Percentiles rank a stretch among this genome's conserved stretches.
These are phyloP conservation scores for Ilex aquifolium DNA, from an alignment of 257 asterid genomes.

Conservation along the genomic window DNA sequence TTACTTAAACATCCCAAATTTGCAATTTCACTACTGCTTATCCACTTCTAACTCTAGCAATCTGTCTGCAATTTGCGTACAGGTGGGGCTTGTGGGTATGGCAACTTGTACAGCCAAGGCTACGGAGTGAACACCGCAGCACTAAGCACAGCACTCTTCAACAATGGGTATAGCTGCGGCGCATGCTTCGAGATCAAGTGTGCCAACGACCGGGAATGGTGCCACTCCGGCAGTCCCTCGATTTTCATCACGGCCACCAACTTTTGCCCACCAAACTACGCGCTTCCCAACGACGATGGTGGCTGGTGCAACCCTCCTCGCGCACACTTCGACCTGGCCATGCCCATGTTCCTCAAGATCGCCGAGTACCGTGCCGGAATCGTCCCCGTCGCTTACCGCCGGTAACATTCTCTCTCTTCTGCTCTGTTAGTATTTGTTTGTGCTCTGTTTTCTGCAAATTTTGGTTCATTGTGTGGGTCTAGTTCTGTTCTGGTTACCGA, in stretches of 20 bases:
- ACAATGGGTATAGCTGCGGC: slow-evolving; percentile 65
- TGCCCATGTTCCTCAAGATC: slow-evolving; percentile 32
- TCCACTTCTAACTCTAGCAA: no score
- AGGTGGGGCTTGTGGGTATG: slow-evolving; percentile 93
- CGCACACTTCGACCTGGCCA: slow-evolving; percentile 35
- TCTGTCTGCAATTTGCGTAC: background rate
- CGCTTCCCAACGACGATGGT: slow-evolving; percentile 27
- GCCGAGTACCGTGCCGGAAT: slow-evolving; percentile 32
- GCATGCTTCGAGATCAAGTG: slow-evolving; percentile 79
- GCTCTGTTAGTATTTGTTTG: background rate
- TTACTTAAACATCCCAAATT: no score
- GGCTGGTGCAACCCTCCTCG: slow-evolving; percentile 47
- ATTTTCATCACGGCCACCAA: slow-evolving; percentile 31
- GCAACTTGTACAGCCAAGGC: slow-evolving; percentile 68
- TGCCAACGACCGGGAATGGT: slow-evolving; percentile 38
- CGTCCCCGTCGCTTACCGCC: slow-evolving; percentile 30
- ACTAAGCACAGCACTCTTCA: slow-evolving; percentile 73
- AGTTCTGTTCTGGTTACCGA: no score
- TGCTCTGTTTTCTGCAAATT: no score
- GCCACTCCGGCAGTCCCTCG: slow-evolving; percentile 44
- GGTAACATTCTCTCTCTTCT: slow-evolving; percentile 8
- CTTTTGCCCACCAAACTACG: slow-evolving; percentile 33
- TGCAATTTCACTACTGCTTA: no score
- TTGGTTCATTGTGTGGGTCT: no score
- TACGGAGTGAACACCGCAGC: slow-evolving; percentile 76